phyloP scores from a whole-genome alignment of 2,329 filamentous ascomycete species.

The Neonectria faginata region DNA sequence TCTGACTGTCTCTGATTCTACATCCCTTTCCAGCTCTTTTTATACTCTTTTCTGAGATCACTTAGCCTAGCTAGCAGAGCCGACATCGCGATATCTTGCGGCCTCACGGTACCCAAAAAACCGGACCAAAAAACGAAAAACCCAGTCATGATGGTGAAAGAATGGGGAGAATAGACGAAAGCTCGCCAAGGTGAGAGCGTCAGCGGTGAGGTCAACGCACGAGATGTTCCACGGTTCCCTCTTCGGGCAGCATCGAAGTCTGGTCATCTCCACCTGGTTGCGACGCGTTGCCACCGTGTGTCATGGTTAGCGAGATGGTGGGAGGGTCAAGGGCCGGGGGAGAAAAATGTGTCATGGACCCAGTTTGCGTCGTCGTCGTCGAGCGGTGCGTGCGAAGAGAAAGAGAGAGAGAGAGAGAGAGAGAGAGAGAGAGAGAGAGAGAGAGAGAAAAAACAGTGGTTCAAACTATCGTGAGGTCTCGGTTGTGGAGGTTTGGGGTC shows the following conservation, averaged over 20 bases:
- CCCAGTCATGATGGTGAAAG: conserved; percentile 22
- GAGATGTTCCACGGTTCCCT: conserved; percentile 41
- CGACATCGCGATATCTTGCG: conserved; percentile 24
- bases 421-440: conserved; percentile 7
- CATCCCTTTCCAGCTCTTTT: conserved; percentile 11
- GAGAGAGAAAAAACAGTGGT: conserved; percentile 19
- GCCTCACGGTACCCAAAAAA: conserved; percentile 5
- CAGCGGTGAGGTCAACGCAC: conserved; percentile 41
- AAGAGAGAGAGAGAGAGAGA: conserved; percentile 10
- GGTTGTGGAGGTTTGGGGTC: conserved; percentile 34
- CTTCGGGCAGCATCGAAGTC: conserved; percentile 31
- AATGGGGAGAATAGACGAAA: conserved; percentile 16
- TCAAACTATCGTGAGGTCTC: conserved; percentile 39
- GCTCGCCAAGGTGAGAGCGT: conserved; percentile 14
- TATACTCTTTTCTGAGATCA: conserved; percentile 13
- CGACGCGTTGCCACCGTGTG: conserved; percentile 28
- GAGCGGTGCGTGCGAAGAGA: conserved; percentile 7
- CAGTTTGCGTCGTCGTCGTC: neutral
- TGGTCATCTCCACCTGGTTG: conserved; percentile 29
- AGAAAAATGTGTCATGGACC: conserved; percentile 37
- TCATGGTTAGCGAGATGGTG: conserved; percentile 26
- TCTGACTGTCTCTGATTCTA: conserved; percentile 8
- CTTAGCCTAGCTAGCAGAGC: conserved; percentile 7
- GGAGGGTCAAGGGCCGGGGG: conserved; percentile 21
- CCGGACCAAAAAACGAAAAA: neutral